Evolutionary conservation across 352 stramenopile genomes (phyloP).

Genomic region (Globisporangium barbulae): DNA sequence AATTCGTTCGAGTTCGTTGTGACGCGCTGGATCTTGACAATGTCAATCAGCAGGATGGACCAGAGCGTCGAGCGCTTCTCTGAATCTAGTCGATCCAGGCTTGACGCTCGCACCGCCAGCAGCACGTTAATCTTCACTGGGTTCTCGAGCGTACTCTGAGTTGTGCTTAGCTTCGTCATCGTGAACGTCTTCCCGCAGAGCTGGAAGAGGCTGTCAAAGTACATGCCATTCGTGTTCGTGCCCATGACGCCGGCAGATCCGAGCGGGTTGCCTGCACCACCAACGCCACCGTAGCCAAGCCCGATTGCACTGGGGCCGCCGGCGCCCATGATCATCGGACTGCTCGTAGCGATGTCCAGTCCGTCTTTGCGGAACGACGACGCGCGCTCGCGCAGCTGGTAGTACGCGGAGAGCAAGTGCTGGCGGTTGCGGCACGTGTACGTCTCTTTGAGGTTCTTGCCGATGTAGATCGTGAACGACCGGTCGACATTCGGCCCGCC

Average conservation of each 20-base stretch:
- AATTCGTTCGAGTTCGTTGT: slow-evolving; percentile 83
- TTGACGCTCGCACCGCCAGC: slow-evolving; percentile 72
- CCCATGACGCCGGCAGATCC: slow-evolving; percentile 22
- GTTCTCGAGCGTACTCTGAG: slow-evolving; percentile 53
- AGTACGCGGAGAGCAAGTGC: slow-evolving; percentile 84
- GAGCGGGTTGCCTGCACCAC: slow-evolving; percentile 20
- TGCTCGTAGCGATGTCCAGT: slow-evolving; percentile 42
- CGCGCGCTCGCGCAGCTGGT: slow-evolving; percentile 74
- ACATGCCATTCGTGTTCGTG: slow-evolving; percentile 59
- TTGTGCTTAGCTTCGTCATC: slow-evolving; percentile 85
- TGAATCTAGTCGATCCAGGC: slow-evolving; percentile 67
- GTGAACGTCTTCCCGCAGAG: slow-evolving; percentile 82
- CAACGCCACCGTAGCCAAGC: slow-evolving; percentile 25
- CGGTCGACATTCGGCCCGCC: slow-evolving; percentile 60
- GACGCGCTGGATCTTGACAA: slow-evolving; percentile 87
- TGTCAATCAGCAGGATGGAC: slow-evolving; percentile 83
- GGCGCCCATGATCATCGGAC: slow-evolving; percentile 35
- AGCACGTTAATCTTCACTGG: slow-evolving; percentile 74
- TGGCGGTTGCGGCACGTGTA: slow-evolving; percentile 83
- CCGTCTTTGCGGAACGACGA: slow-evolving; percentile 65
- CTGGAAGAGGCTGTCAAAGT: slow-evolving; percentile 87
- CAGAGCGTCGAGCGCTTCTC: slow-evolving; percentile 67
- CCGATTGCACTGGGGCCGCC: slow-evolving; percentile 19
- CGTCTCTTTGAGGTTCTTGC: slow-evolving; percentile 84
- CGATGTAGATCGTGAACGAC: slow-evolving; percentile 81